Evolutionary conservation across 345 rosid species (phyloP).

Genomic region (Boechera stricta): DNA sequence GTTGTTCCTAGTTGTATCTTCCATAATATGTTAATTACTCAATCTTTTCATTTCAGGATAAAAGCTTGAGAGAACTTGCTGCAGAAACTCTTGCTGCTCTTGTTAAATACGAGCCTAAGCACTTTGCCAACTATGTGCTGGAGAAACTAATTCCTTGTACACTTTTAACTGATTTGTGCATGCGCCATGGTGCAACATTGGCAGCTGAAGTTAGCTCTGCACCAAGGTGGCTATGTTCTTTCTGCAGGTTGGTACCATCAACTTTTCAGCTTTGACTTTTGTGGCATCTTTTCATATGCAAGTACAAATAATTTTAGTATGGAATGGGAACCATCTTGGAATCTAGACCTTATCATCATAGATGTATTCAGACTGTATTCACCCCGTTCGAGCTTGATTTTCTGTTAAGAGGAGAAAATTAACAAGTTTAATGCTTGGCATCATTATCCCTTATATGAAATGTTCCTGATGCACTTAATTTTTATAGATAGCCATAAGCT

Average conservation of each 20-base stretch:
- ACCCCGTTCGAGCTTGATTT: conserved; percentile 9
- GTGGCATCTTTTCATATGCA: conserved; percentile 20
- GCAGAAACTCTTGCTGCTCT: conserved; percentile 87
- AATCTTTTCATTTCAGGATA: conserved; percentile 61
- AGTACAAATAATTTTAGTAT: background rate
- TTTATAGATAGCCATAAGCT: conserved; percentile 66
- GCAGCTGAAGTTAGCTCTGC: conserved; percentile 80
- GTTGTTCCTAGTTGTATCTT: no score
- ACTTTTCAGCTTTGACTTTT: conserved; percentile 24
- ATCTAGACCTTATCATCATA: conserved; percentile 7
- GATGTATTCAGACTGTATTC: background rate
- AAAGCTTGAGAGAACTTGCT: conserved; percentile 88
- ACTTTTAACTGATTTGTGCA: conserved; percentile 84
- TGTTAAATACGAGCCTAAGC: conserved; percentile 72
- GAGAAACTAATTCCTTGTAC: conserved; percentile 76
- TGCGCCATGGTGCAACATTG: conserved; percentile 93
- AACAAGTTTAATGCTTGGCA: background rate
- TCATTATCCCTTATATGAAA: background rate
- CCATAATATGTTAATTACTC: conserved; percentile 15
- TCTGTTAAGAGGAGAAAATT: background rate
- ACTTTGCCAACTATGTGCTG: conserved; percentile 66
- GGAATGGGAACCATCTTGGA: conserved; percentile 18
- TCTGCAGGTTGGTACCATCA: conserved; percentile 62
- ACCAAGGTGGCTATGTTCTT: conserved; percentile 59
- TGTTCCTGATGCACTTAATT: conserved; percentile 11